Percentiles rank a stretch among this genome's conserved stretches.
Conservation (phyloP, 139 green algal species). For the Chlamydomonas sp. region DNA sequence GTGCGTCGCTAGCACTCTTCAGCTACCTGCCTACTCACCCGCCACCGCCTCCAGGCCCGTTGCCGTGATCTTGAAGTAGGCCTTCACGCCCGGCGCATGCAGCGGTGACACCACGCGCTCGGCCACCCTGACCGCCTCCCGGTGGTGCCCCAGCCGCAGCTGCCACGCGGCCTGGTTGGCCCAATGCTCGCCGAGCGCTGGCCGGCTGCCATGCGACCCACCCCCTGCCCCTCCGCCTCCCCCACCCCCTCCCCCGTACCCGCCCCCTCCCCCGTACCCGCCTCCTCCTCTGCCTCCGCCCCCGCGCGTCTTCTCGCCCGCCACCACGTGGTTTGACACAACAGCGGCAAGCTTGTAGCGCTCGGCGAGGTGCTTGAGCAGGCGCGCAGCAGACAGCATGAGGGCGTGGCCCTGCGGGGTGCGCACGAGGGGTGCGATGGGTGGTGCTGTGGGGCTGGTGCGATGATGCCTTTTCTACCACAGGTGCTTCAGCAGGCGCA, state of each 20-base stretch:
- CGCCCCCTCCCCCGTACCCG: background rate
- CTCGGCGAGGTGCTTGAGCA: constrained; percentile 2
- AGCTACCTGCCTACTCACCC: too few species aligned
- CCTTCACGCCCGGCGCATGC: too few species aligned
- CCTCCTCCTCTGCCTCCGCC: background rate
- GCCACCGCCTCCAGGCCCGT: too few species aligned
- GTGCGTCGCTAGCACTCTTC: too few species aligned
- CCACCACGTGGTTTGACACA: constrained; percentile 10
- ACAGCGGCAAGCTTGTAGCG: constrained; percentile 10
- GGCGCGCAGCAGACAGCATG: background rate
- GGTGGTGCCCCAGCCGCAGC: background rate
- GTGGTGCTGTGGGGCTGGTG: too few species aligned
- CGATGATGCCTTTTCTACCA: too few species aligned
- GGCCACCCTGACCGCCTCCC: background rate
- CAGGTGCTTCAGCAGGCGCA: constrained; percentile 6
- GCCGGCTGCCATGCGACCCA: background rate
- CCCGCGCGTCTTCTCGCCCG: background rate
- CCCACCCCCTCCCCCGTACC: background rate
- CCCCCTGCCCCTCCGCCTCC: background rate
- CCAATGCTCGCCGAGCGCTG: constrained; percentile 10
- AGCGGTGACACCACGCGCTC: background rate
- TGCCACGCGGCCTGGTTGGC: constrained; percentile 3
- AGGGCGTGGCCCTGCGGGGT: constrained; percentile 12
- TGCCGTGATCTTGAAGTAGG: too few species aligned
- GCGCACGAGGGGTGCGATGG: too few species aligned